Conservation (phyloP, 2,329 filamentous ascomycete genomes). For the Samsoniella hepiali region DNA sequence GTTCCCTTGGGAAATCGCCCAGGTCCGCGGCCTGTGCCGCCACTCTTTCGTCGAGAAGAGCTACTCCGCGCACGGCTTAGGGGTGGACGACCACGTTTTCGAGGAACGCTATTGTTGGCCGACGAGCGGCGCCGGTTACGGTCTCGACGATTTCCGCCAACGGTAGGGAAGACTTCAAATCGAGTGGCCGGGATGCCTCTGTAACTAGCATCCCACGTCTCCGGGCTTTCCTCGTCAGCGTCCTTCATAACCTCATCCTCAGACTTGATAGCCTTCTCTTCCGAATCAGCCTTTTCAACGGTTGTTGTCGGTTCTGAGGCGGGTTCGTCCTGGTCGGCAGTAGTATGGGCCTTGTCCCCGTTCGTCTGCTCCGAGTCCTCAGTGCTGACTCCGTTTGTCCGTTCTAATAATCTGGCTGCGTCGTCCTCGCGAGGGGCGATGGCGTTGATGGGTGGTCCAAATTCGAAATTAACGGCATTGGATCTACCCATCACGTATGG, state of each 20-base stretch:
- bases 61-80: constrained; percentile 32
- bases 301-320: neutral
- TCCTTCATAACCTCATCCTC: constrained; percentile 29
- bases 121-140: constrained; percentile 40
- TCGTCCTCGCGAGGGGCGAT: constrained; percentile 84
- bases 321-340: constrained; percentile 8
- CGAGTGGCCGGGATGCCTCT: constrained; percentile 62
- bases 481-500: constrained; percentile 94
- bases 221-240: constrained; percentile 28
- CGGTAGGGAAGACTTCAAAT: constrained; percentile 75
- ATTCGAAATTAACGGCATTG: constrained; percentile 78
- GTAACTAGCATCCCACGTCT: constrained; percentile 47
- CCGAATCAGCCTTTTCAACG: constrained; percentile 28
- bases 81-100: constrained; percentile 32
- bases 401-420: constrained; percentile 42
- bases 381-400: constrained; percentile 22
- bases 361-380: constrained; percentile 26
- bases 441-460: constrained; percentile 75
- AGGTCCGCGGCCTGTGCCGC: constrained; percentile 62
- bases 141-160: constrained; percentile 48
- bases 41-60: constrained; percentile 52
- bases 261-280: constrained; percentile 32
- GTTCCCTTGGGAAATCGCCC: constrained; percentile 66
- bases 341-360: constrained; percentile 19
- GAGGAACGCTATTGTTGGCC: constrained; percentile 1